Base-by-base conservation (phyloP, 257 asterid species). In the Lantana camara region DNA sequence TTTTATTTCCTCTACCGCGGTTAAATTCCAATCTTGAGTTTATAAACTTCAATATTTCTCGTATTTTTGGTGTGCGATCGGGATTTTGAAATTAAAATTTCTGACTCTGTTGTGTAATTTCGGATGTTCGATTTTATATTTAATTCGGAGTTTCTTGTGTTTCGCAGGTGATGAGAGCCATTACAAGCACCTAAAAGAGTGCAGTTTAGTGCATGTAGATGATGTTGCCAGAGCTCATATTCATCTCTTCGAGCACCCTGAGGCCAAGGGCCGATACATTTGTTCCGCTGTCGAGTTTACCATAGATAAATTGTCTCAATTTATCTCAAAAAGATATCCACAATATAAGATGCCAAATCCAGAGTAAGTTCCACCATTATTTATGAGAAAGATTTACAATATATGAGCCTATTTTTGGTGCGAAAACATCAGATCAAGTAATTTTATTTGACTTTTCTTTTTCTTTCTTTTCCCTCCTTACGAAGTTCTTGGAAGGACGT, bases 181-280 rank as follows among this genome's bases (percentile, higher is more conserved):
- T 1, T 46, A 46, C 17, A 60, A 71, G 67, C 45, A 64, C n/a
- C 21, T 57, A 11, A 32, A 3, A 38, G n/a, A n/a, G n/a, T n/a
- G n/a, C n/a, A 9, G 60, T 40, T 47, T 75, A 2, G 82, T 81
- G 52, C 87, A 81, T 29, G 64, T 57, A 13, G 80, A 82, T 8
- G 87, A 82, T 17, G 73, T 78, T 0, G 77, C 80, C 4, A 70
- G 67, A 17, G 84, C 84, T 1, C 79, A 78, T 21, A 75, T 81
- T 38, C 73, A 61, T 59, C 80, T 81, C n/a, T 44, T 78, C 5
- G 68, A 81, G 65, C 7, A 47, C 44, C 59, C 70, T 46, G 37
- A 66, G 15, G 78, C 83, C 5, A 63, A 78, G 45, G 87, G 82
- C 47, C 75, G 80, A 63, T 81, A 81, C 64, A 63, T 78, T 72